Evolutionary conservation across 768 basidiomycete genomes (phyloP).

Genomic region (Boletus bicolor): DNA sequence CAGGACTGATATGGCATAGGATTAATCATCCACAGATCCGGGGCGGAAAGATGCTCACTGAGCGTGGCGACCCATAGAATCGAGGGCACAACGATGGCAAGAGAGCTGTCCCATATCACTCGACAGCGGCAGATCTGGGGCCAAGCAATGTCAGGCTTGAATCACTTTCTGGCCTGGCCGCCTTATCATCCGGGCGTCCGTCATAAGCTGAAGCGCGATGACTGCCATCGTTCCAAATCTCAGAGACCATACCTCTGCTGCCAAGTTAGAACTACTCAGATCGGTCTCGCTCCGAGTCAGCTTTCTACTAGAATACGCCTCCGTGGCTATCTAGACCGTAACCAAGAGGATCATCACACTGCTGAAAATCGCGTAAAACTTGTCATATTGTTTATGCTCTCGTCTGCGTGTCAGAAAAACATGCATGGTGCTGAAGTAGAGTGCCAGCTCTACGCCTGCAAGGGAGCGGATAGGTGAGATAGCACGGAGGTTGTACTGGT

Average conservation of each 20-base stretch:
- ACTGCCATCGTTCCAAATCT: conserved; percentile 20
- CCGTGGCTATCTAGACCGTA: conserved; percentile 25
- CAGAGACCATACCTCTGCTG: conserved; percentile 16
- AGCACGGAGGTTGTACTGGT: not conserved
- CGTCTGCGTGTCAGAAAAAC: not conserved
- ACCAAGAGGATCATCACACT: conserved; percentile 21
- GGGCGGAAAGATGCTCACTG: conserved; percentile 2
- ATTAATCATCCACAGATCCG: not conserved
- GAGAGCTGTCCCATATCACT: conserved; percentile 28
- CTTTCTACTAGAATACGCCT: conserved; percentile 16
- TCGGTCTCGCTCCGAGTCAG: conserved; percentile 17
- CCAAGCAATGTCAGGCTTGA: not conserved
- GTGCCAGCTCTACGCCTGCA: conserved; percentile 14
- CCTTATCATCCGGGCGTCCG: conserved; percentile 25
- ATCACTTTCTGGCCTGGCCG: conserved; percentile 16
- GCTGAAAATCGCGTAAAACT: conserved; percentile 19
- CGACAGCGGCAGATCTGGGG: conserved; percentile 37
- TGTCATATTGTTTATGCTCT: conserved; percentile 4
- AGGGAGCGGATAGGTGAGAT: not conserved
- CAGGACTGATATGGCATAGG: not conserved
- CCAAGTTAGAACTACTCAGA: conserved; percentile 29
- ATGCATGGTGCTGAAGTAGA: conserved; percentile 17
- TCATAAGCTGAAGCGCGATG: conserved; percentile 30
- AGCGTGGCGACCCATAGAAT: conserved; percentile 14
- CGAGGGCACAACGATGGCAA: conserved; percentile 9